phyloP scores from a whole-genome alignment of 163 green algal species.

The Volvox carteri region DNA sequence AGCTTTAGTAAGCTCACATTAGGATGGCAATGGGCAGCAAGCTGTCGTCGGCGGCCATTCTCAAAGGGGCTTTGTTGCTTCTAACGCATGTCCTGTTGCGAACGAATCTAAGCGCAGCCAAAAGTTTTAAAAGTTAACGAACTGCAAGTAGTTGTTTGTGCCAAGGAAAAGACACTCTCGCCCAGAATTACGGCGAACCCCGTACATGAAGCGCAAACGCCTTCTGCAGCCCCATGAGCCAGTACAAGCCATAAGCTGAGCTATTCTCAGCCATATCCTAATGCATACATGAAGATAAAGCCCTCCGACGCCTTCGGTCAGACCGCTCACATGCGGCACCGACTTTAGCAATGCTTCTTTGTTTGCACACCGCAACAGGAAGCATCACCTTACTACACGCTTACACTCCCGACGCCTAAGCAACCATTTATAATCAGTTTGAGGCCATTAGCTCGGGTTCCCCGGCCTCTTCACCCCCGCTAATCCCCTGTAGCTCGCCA shows the following conservation, averaged over 20 bases:
- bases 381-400: too few species aligned
- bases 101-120: neutral
- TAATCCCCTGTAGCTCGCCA: neutral
- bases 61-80: neutral
- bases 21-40: constrained; percentile 93
- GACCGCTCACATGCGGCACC: neutral
- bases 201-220: constrained; percentile 6
- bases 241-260: neutral
- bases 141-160: neutral
- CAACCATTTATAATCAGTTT: neutral
- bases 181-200: neutral
- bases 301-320: neutral
- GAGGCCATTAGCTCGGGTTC: neutral
- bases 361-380: neutral
- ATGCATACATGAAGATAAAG: neutral
- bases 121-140: neutral
- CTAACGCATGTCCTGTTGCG: constrained; percentile 42
- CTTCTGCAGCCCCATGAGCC: neutral
- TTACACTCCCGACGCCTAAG: too few species aligned
- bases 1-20: constrained; percentile 75
- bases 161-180: neutral
- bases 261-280: neutral
- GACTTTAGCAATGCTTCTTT: neutral
- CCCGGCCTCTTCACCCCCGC: neutral
- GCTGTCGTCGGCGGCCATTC: constrained; percentile 74